Evolutionary conservation across 106 monocot genomes (phyloP), one percentile per base, ranked within the genome.

Genomic region (Dendrobium officinale): DNA sequence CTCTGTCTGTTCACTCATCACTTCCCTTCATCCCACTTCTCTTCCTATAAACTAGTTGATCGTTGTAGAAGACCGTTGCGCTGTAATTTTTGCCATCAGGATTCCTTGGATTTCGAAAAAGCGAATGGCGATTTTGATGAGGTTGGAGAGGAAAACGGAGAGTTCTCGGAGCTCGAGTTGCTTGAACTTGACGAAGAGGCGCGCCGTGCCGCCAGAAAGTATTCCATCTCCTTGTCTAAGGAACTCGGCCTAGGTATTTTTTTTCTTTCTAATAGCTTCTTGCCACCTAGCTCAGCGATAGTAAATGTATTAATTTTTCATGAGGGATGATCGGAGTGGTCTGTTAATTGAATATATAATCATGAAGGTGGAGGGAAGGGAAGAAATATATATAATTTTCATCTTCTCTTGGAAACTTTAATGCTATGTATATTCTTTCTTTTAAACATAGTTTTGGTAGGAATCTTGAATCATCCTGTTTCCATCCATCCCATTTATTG

Each of bases 181-280:
- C 84, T 85, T 54, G 81, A 67, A 45, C 78, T 95, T 75, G 92
- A 95, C 76, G 89, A 87, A 78, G 95, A 95, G 73, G 95, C 95
- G 67, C 79, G 79, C 64, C 86, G 83, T 81, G 89, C 80, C 44
- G 92, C 77, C 40, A 80, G 81, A 74, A 85, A 92, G 80, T 89
- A 85, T 81, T 75, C 92, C 20, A 44, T 67, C 11, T 90, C 87
- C 20, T 78, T 95, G 44, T 85, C 88, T 9, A 78, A 82, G 40
- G 89, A 95, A 78, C 79, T 95, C 13, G 68, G 72, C 33, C 37
- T 68, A 59, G 88, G 90, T 90, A 79, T 70, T 66, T 20, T 37
- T 37, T 37, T 45, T 19, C 42, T 31, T 31, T 31, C 42, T 47
- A 42, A 15, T 19, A 31, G 72, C 15, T 74, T 40, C 16, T 40